Percentiles rank a stretch among this genome's conserved stretches.
phyloP scores from a whole-genome alignment of 306 rosid species.

The Fragaria vesca region DNA sequence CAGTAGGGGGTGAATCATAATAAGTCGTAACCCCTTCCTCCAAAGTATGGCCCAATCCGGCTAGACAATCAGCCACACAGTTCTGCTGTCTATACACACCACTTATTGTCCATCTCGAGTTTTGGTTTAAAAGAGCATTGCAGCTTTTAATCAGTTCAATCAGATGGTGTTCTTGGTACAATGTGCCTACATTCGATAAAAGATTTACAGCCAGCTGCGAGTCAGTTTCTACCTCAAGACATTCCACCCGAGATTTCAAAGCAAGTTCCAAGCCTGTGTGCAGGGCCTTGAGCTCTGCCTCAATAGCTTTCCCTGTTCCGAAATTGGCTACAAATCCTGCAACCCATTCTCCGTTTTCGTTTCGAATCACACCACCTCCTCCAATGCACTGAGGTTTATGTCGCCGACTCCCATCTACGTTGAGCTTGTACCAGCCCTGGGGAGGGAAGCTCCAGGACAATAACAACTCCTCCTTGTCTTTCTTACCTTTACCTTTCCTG shows the following conservation, averaged over 20 bases:
- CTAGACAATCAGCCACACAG: conserved; percentile 9
- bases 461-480: not conserved
- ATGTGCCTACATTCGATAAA: not conserved
- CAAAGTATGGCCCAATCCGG: not conserved
- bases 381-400: not conserved
- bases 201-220: not conserved
- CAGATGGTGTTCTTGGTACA: not conserved
- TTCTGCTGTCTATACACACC: conserved; percentile 1
- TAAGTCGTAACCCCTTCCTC: not conserved
- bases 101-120: not conserved
- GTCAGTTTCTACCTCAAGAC: conserved; percentile 8
- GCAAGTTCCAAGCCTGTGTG: conserved; percentile 14
- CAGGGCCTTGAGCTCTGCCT: conserved; percentile 14
- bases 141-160: not conserved
- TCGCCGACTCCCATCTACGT: not conserved
- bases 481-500: not conserved
- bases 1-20: conserved; percentile 1
- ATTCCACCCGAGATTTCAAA: not conserved
- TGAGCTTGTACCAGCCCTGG: conserved; percentile 14
- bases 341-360: conserved; percentile 7
- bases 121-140: not conserved
- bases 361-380: conserved; percentile 15
- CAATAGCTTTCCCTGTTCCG: not conserved
- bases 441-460: conserved; percentile 10
- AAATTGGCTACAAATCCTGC: conserved; percentile 7